Evolutionary conservation across 768 basidiomycete genomes (phyloP), one percentile per base, ranked within the genome.

Genomic region (Termitomyces sp.): DNA sequence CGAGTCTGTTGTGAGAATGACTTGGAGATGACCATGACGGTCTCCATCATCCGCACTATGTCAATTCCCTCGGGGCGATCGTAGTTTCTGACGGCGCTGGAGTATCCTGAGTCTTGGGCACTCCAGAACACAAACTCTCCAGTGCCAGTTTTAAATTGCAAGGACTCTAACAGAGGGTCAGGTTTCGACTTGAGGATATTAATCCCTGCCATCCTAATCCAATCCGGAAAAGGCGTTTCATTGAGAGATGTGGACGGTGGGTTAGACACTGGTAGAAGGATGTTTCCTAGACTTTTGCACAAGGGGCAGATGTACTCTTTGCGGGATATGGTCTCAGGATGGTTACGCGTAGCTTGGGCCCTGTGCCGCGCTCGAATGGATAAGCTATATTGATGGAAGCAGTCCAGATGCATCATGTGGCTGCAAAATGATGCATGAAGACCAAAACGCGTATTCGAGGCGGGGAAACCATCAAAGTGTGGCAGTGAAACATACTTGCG

Each of bases 301-400:
- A 99, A 74, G 1, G 97, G 97, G 62, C 97, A 99, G 45, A 98
- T 90, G 71, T 87, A 98, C 64, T 99, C 97, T 61, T 89, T 88
- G 40, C 97, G 81, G 15, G 88, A 84, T n/a, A 94, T 92, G 63
- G 85, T 89, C 67, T 98, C 96, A 0, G 97, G 95, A 65, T 97
- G 96, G 60, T 94, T 93, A 38, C 97, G 76, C 6, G 93, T 93
- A 5, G 90, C 84, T 62, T 98, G 96, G 0, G 87, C 78, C 8
- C 89, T 81, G 65, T 96, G 93, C 12, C 95, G 87, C 58, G 89
- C 86, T 44, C 91, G 81, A 51, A 98, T 87, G 17, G 94, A 95
- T 2, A 80, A 67, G 60, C 83, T 93, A 69, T 98, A 98, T 2
- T 87, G 87, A 47, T 88, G 87, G 75, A 98, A 96, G 70, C 97